Conservation (phyloP, 345 rosid genomes). For the Orychophragmus violaceus region DNA sequence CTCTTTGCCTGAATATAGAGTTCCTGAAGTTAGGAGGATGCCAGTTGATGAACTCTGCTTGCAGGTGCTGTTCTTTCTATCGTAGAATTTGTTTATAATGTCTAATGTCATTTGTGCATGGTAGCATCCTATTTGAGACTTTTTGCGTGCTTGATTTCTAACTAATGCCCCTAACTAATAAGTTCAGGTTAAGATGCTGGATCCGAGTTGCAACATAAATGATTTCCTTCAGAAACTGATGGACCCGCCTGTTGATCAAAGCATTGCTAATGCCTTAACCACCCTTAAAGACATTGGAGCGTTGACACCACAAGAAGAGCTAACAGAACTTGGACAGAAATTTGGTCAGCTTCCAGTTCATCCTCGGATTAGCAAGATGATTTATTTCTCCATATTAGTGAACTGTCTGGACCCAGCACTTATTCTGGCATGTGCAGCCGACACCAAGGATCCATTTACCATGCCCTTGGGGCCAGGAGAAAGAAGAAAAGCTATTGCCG, state of each 20-base stretch:
- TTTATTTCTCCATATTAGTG: conserved; percentile 84
- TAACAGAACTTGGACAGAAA: conserved; percentile 88
- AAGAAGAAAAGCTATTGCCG: conserved; percentile 60
- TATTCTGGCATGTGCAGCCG: conserved; percentile 87
- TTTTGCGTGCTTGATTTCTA: conserved; percentile 11
- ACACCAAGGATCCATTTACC: conserved; percentile 72
- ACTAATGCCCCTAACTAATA: conserved; percentile 15
- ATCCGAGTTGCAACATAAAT: conserved; percentile 55
- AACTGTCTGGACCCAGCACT: conserved; percentile 93
- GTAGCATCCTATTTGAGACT: conserved; percentile 7
- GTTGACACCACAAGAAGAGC: conserved; percentile 61
- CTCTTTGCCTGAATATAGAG: conserved; percentile 67
- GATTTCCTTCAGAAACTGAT: conserved; percentile 64
- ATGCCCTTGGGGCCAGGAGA: conserved; percentile 65
- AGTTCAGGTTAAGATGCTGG: conserved; percentile 72
- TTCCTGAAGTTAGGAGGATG: conserved; percentile 90
- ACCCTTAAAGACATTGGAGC: conserved; percentile 88
- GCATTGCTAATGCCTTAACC: conserved; percentile 57
- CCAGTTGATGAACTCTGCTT: conserved; percentile 95
- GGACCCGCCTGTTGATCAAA: conserved; percentile 87
- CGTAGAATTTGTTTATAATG: not conserved
- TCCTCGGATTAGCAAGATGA: conserved; percentile 89
- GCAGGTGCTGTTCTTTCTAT: conserved; percentile 48
- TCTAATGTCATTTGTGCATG: not conserved
- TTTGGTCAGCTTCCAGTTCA: conserved; percentile 81